Conservation (phyloP, 768 basidiomycete genomes). For the Podaxis carcinomalis region DNA sequence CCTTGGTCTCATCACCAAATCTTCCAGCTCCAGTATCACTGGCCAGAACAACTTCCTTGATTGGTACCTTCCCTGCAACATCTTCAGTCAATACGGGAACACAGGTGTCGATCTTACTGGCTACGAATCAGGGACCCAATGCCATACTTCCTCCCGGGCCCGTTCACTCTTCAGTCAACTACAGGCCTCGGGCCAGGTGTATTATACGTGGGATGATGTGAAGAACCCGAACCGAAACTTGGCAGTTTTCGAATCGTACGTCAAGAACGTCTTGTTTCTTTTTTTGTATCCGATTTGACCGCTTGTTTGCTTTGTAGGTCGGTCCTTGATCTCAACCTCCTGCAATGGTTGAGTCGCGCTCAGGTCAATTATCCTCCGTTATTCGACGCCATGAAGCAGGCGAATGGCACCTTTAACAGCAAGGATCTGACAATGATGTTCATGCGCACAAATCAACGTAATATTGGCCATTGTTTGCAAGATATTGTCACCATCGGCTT, state of each 20-base stretch:
- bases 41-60: constrained; percentile 58
- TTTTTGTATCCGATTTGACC: not conserved
- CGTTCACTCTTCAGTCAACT: constrained; percentile 47
- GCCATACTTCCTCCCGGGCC: constrained; percentile 62
- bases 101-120: constrained; percentile 61
- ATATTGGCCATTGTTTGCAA: constrained; percentile 76
- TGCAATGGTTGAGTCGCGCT: constrained; percentile 77
- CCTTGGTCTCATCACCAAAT: constrained; percentile 67
- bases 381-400: constrained; percentile 72
- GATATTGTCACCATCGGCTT: constrained; percentile 88
- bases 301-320: constrained; percentile 37
- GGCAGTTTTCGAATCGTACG: constrained; percentile 93
- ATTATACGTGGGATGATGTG: constrained; percentile 90
- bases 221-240: constrained; percentile 65
- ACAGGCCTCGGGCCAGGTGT: constrained; percentile 76
- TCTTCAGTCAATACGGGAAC: constrained; percentile 70
- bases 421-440: constrained; percentile 88
- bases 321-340: constrained; percentile 85
- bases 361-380: constrained; percentile 81
- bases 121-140: constrained; percentile 62
- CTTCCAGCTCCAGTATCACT: constrained; percentile 66
- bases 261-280: constrained; percentile 15
- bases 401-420: constrained; percentile 71
- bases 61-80: constrained; percentile 99
- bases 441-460: constrained; percentile 62